These are phyloP conservation scores for Dactylorhiza incarnata DNA, from an alignment of 106 monocot species.

Conservation along the genomic window DNA sequence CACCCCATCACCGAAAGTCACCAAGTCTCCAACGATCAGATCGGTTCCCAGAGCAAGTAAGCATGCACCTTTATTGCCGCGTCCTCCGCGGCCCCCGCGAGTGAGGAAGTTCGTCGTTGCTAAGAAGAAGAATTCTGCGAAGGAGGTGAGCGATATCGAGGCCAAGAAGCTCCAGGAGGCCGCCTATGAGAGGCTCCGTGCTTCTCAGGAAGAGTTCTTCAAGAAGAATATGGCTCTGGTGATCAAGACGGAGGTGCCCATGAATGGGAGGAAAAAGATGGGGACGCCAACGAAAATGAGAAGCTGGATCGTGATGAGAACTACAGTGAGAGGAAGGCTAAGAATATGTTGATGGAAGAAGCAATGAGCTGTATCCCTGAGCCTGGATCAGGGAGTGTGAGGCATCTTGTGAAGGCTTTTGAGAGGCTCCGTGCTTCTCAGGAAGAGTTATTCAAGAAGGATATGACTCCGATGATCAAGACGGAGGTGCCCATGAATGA, in stretches of 20 bases:
- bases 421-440: slow-evolving; percentile 81
- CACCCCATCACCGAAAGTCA: not conserved
- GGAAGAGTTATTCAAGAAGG: slow-evolving; percentile 49
- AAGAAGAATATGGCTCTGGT: slow-evolving; percentile 15
- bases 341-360: slow-evolving; percentile 49
- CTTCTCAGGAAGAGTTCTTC: slow-evolving; percentile 74
- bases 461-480: slow-evolving; percentile 4
- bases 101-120: slow-evolving; percentile 58
- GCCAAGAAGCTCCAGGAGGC: slow-evolving; percentile 26
- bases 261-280: slow-evolving; percentile 3
- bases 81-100: slow-evolving; percentile 19
- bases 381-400: slow-evolving; percentile 66
- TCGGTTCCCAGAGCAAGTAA: slow-evolving; percentile 2
- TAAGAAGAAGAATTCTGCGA: slow-evolving; percentile 39
- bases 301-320: slow-evolving; percentile 21
- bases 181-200: slow-evolving; percentile 64
- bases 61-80: not conserved
- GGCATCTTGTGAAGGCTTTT: slow-evolving; percentile 82
- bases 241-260: not conserved
- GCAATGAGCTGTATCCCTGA: slow-evolving; percentile 57
- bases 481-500: not conserved
- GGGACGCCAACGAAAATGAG: not conserved
- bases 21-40: not conserved
- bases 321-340: slow-evolving; percentile 46
- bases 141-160: slow-evolving; percentile 18